Conservation (phyloP, 2,329 filamentous ascomycete species). For the Apiospora hydei region DNA sequence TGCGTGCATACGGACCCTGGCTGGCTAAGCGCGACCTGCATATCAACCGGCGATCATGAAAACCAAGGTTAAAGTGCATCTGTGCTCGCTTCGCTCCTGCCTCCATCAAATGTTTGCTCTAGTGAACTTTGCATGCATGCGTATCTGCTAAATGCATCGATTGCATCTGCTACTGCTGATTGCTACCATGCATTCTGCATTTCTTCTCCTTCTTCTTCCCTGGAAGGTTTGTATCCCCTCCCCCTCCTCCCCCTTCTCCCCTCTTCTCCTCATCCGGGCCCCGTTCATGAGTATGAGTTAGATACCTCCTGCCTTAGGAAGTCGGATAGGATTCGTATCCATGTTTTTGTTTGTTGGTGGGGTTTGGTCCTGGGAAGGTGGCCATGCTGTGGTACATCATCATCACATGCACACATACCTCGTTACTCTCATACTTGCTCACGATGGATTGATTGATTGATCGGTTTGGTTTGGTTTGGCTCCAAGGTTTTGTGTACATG, state of each 20-base stretch:
- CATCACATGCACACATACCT: not conserved
- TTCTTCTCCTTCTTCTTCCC: not conserved
- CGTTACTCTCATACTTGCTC: not conserved
- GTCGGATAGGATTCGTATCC: not conserved
- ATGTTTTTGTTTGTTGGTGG: not conserved
- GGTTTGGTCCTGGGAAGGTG: not conserved
- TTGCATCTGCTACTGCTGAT: not conserved
- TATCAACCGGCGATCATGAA: not conserved
- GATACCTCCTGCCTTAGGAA: not conserved
- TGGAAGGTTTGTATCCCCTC: not conserved
- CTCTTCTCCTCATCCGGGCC: not conserved
- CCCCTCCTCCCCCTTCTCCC: not conserved
- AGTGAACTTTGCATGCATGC: not conserved
- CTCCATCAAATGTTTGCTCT: not conserved
- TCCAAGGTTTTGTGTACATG: not conserved
- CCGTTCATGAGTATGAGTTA: too few relatives aligned
- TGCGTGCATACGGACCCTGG: not conserved
- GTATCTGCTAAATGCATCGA: not conserved
- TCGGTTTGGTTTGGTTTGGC: not conserved
- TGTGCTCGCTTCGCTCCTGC: not conserved
- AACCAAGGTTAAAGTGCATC: not conserved
- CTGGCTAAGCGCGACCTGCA: constrained; percentile 18
- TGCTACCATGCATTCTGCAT: constrained; percentile 14
- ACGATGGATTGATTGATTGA: too few relatives aligned
- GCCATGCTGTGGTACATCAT: not conserved